phyloP scores from a whole-genome alignment of 768 basidiomycete genomes.

The Crepidotus variabilis region DNA sequence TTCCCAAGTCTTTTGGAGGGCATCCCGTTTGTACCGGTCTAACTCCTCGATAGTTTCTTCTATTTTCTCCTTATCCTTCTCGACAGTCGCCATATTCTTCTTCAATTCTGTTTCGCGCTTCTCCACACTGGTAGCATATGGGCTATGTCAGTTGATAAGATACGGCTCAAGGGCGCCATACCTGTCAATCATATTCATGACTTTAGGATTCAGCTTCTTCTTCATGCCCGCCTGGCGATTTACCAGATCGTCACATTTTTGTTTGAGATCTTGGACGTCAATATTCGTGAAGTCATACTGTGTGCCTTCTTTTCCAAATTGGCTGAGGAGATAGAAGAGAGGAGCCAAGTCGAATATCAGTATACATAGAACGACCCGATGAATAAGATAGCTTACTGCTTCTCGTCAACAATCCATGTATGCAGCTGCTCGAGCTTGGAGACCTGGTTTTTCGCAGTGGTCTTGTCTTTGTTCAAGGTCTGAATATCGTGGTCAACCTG shows the following conservation, averaged over 20 bases:
- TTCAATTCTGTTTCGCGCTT: constrained; percentile 85
- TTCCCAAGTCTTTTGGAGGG: constrained; percentile 92
- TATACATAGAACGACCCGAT: background rate
- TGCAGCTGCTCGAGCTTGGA: constrained; percentile 74
- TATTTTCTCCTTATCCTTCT: constrained; percentile 93
- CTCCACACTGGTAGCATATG: constrained; percentile 63
- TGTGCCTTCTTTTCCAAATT: constrained; percentile 79
- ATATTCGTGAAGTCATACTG: constrained; percentile 75
- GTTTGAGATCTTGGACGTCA: constrained; percentile 55
- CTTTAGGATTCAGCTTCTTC: constrained; percentile 94
- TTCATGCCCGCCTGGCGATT: constrained; percentile 81
- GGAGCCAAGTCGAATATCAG: background rate
- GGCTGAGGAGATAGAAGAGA: constrained; percentile 35
- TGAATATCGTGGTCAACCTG: constrained; percentile 46
- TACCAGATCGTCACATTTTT: constrained; percentile 73
- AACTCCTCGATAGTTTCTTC: constrained; percentile 91
- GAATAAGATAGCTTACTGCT: constrained; percentile 54
- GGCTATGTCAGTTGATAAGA: background rate
- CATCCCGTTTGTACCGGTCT: constrained; percentile 91
- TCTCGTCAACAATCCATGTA: constrained; percentile 88
- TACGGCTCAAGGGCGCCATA: constrained; percentile 30
- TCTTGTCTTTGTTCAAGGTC: constrained; percentile 60
- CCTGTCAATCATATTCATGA: constrained; percentile 95
- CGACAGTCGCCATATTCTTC: constrained; percentile 84
- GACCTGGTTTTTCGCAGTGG: constrained; percentile 45